Evolutionary conservation across 805 yeast genomes (phyloP), one percentile per base, ranked within the genome.

Genomic region (Wickerhamiella azymoides): DNA sequence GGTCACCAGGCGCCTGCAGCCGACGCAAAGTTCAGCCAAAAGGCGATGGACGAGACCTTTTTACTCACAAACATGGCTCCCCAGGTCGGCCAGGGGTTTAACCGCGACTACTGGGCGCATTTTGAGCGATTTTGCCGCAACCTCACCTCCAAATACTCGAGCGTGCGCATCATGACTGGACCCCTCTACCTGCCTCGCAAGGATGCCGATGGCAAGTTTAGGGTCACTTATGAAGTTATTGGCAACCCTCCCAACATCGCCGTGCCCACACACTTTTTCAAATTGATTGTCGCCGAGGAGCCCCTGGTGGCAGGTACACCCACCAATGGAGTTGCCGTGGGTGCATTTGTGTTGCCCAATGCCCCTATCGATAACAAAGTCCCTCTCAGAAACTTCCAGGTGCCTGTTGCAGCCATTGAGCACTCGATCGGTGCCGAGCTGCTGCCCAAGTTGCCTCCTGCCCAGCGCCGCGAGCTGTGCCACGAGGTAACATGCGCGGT

Each of bases 1-100:
- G 98, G 98, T 5, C 98, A 92, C 63, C 85, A 84, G 56, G 96
- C 95, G 0, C 96, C 98, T 2, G 98, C 98, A 5, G 97, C 97
- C 0, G 83, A 92, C 62, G 96, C 97, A 21, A 86, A 84, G 60
- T 92, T 77, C 65, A 76, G 77, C 27, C 98, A 92, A 63, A 54
- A 61, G 16, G 96, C 96, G 16, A 89, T 92, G 97, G 80, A 92
- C 63, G 94, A 89, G 61, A 92, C 98, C 0, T 92, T 92, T 58
- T 76, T 69, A 52, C 67, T 92, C 55, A 80, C 94, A 5, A 92
- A 92, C 63, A 89, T 92, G 72, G 76, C 93, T 7, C 98, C 98
- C 1, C 98, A 92, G 62, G 95, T 92, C 3, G 98, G 98, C 3
- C 94, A 81, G 5, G 98, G 98, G 0, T 92, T 92, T 68, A 92